phyloP scores from a whole-genome alignment of 2,329 filamentous ascomycete species.

The Metarhizium guizhouense region DNA sequence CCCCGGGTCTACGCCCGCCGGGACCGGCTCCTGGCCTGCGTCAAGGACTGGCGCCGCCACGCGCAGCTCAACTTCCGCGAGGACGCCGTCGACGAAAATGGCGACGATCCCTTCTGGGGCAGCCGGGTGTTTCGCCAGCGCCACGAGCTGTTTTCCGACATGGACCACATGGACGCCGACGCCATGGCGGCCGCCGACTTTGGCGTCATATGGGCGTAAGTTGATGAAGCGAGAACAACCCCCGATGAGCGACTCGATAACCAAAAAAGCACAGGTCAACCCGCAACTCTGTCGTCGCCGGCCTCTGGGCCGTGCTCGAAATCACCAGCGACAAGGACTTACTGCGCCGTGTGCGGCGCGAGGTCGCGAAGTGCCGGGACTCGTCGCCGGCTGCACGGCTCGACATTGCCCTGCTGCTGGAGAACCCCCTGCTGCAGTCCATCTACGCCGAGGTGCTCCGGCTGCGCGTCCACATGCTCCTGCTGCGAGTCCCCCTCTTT shows the following conservation, averaged over 20 bases:
- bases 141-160: neutral
- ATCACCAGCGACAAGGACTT: neutral
- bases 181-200: neutral
- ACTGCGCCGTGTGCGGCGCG: neutral
- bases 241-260: neutral
- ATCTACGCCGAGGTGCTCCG: conserved; percentile 2
- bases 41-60: neutral
- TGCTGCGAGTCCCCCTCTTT: neutral
- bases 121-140: neutral
- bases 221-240: neutral
- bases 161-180: neutral
- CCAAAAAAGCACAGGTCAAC: neutral
- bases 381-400: neutral
- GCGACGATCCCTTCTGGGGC: neutral
- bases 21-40: neutral
- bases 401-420: neutral
- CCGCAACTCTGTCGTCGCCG: neutral
- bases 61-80: neutral
- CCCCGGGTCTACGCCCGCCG: neutral
- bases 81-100: neutral
- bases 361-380: neutral
- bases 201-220: neutral
- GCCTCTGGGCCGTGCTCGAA: neutral
- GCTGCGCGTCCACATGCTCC: neutral
- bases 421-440: conserved; percentile 2